These are phyloP conservation scores for Metschnikowia lachancei DNA, from an alignment of 805 yeast genomes.

Conservation along the genomic window DNA sequence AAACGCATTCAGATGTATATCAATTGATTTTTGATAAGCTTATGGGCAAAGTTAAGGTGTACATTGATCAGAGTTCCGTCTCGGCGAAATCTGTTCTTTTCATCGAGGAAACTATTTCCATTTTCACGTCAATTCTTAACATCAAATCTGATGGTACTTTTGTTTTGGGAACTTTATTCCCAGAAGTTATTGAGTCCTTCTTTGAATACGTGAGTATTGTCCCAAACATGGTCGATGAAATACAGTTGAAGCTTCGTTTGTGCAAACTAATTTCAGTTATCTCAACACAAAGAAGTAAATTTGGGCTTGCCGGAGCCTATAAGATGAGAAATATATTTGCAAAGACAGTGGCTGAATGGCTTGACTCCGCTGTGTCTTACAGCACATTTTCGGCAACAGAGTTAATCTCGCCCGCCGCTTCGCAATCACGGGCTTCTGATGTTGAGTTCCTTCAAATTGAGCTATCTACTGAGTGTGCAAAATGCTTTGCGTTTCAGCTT, in stretches of 20 bases:
- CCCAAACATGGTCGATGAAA: conserved; percentile 27
- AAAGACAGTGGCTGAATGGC: conserved; percentile 50
- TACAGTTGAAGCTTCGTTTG: conserved; percentile 43
- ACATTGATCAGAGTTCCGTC: conserved; percentile 26
- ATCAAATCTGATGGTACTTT: conserved; percentile 37
- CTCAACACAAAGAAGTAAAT: conserved; percentile 31
- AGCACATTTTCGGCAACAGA: conserved; percentile 19
- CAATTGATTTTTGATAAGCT: conserved; percentile 48
- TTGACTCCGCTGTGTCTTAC: conserved; percentile 48
- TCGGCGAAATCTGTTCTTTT: conserved; percentile 35
- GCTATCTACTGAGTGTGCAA: conserved; percentile 62
- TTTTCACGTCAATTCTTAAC: conserved; percentile 41
- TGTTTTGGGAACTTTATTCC: conserved; percentile 31
- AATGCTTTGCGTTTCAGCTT: conserved; percentile 54
- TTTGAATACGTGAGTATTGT: conserved; percentile 29
- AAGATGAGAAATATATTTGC: conserved; percentile 48
- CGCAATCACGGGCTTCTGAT: conserved; percentile 31
- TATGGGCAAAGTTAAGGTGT: conserved; percentile 33
- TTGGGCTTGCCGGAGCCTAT: conserved; percentile 45
- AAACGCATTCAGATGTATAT: conserved; percentile 58
- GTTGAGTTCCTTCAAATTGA: conserved; percentile 51
- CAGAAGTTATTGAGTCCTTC: conserved; percentile 28
- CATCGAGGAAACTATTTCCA: conserved; percentile 49
- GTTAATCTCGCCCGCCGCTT: not conserved
- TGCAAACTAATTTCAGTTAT: conserved; percentile 38